Conservation (phyloP, 2,329 filamentous ascomycete species). For the Fusarium pseudocircinatum region DNA sequence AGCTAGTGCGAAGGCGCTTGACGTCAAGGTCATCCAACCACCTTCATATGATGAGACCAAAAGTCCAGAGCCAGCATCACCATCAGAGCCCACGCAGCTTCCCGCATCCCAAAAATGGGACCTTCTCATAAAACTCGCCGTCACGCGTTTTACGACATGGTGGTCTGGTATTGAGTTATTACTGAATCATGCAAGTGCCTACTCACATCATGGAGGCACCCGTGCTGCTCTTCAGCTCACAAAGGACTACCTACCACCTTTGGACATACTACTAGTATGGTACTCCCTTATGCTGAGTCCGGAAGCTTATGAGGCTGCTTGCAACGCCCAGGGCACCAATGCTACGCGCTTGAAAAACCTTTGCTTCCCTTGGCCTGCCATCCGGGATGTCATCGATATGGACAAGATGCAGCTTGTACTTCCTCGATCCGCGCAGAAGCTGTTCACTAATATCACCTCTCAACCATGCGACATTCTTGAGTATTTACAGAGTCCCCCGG, state of each 20-base stretch:
- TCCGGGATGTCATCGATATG: constrained; percentile 24
- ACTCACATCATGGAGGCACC: constrained; percentile 13
- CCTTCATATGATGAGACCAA: constrained; percentile 7
- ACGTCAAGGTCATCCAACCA: neutral
- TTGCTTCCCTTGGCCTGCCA: constrained; percentile 28
- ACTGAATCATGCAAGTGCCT: constrained; percentile 7
- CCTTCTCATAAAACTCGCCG: constrained; percentile 16
- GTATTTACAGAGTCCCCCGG: constrained; percentile 18
- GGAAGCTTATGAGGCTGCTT: constrained; percentile 6
- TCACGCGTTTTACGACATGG: constrained; percentile 20
- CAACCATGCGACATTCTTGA: constrained; percentile 22
- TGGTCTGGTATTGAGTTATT: constrained; percentile 27
- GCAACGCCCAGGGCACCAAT: neutral
- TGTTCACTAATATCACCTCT: constrained; percentile 16
- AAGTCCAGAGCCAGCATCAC: neutral
- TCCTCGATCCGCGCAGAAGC: constrained; percentile 14
- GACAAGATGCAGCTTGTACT: constrained; percentile 8
- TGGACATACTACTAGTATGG: constrained; percentile 26
- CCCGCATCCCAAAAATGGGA: constrained; percentile 26
- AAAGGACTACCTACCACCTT: constrained; percentile 19
- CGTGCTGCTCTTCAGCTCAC: constrained; percentile 19
- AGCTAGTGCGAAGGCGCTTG: constrained; percentile 4
- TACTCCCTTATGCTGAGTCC: constrained; percentile 16
- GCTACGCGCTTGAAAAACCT: constrained; percentile 2
- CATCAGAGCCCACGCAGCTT: neutral